Base-by-base conservation (phyloP, 1,284 basidiomycete species). In the Cryptococcus floricola region DNA sequence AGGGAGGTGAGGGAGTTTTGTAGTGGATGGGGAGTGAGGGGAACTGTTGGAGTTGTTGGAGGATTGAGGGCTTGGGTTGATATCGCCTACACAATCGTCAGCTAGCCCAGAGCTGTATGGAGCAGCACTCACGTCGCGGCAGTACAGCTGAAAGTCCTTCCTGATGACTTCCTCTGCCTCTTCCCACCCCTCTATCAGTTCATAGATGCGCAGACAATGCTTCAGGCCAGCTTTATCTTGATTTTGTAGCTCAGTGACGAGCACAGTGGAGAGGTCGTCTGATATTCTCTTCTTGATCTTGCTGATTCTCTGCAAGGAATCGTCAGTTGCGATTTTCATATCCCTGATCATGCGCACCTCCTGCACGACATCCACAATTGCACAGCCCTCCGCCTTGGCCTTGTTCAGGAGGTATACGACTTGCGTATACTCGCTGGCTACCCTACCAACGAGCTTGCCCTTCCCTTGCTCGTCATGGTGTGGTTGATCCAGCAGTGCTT, bases 381-480 rank as follows among this genome's bases (percentile, higher is more conserved):
- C 81, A 70, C 89, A 90, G 2, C 82, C 81, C 64, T 91, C 86
- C 12, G 79, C 78, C 10, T 84, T 81, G 16, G 92, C 90, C 72
- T 96, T 94, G 16, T 85, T 83, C 39, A 85, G 82, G 64, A 96
- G 88, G 72, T 97, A 98, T 38, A 91, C 80, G n/a, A 97, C 81
- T 70, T 97, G 92, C 3, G 84, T 90, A 71, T 94, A 96, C 74
- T 96, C 94, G 12, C 86, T 81, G 12, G 92, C 91, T 14, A 93
- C 88, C 49, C 93, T 84, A 14, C 84, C 83, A 4, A 97, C 81
- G 67, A 91, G 86, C 73, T 96, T 96, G 34, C 63, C 48, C 18
- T 59, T 54, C 18, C 65, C 67, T 7, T 58, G 59, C 12, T 68
- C 68, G 10, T 64, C 65, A 16, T 49, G 49, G 3, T 44, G 54